phyloP scores from a whole-genome alignment of 1,284 basidiomycete species.

The Butyriboletus regius region DNA sequence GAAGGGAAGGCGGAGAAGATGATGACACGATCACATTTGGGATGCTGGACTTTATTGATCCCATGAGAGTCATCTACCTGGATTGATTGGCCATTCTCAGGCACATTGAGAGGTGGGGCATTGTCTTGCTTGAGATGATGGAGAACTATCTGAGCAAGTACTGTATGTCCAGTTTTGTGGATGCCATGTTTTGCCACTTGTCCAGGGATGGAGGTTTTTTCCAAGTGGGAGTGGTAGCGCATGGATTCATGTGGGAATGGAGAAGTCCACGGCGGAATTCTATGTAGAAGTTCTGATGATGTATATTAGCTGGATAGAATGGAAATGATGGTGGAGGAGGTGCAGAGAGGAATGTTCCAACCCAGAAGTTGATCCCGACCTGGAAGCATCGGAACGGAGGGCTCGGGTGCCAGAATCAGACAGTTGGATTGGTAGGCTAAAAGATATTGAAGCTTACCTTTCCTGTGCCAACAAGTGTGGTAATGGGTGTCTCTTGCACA shows the following conservation, averaged over 20 bases:
- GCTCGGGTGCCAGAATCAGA: no score
- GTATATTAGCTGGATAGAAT: no score
- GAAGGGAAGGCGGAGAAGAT: no score
- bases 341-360: no score
- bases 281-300: slow-evolving; percentile 12
- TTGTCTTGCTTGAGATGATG: not conserved
- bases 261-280: slow-evolving; percentile 2
- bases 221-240: not conserved
- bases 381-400: no score
- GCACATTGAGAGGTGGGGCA: not conserved
- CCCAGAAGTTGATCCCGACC: no score
- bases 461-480: not conserved
- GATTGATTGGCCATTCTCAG: not conserved
- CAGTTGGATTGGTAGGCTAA: no score
- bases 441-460: not conserved
- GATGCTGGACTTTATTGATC: no score
- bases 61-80: no score
- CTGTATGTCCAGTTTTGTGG: not conserved
- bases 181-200: not conserved
- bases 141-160: no score
- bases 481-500: accelerated
- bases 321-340: no score
- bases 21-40: no score
- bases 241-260: slow-evolving; percentile 6
- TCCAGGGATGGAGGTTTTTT: not conserved